Evolutionary conservation across 164 flowering plant species (phyloP).

Genomic region (Saururus chinensis): DNA sequence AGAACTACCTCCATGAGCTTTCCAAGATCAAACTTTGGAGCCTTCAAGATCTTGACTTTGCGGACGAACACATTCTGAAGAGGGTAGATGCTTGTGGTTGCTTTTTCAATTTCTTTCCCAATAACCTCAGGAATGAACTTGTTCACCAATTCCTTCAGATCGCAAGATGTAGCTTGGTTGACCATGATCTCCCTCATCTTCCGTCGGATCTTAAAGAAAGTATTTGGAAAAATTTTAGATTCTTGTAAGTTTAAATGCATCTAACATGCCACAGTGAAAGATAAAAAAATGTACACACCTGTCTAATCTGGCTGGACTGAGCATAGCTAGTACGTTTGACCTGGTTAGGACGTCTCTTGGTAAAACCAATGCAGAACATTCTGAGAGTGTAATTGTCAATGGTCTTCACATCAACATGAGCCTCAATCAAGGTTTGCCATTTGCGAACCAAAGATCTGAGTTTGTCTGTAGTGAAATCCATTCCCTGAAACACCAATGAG

Average conservation of each 20-base stretch:
- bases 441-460: conserved; percentile 31
- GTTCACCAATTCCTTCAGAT: conserved; percentile 25
- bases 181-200: conserved; percentile 32
- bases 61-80: conserved; percentile 30
- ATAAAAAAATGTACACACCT: conserved; percentile 7
- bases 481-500: conserved; percentile 14
- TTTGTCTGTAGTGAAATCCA: conserved; percentile 35
- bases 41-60: conserved; percentile 34
- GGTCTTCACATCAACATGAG: conserved; percentile 34
- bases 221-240: neutral
- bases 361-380: conserved; percentile 32
- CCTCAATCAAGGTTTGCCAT: conserved; percentile 38
- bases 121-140: conserved; percentile 32
- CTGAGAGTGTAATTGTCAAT: conserved; percentile 24
- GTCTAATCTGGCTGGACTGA: conserved; percentile 28
- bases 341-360: conserved; percentile 30
- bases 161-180: conserved; percentile 27
- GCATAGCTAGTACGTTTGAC: conserved; percentile 31
- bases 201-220: conserved; percentile 21
- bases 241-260: neutral
- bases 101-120: conserved; percentile 33
- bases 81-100: conserved; percentile 25
- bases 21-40: conserved; percentile 33
- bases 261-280: neutral
- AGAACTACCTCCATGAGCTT: conserved; percentile 28